A percentile compares a stretch with the other conserved stretches of the same genome.
These are phyloP conservation scores for Zarea fungicola DNA, from an alignment of 2,329 filamentous ascomycete genomes.

Conservation along the genomic window DNA sequence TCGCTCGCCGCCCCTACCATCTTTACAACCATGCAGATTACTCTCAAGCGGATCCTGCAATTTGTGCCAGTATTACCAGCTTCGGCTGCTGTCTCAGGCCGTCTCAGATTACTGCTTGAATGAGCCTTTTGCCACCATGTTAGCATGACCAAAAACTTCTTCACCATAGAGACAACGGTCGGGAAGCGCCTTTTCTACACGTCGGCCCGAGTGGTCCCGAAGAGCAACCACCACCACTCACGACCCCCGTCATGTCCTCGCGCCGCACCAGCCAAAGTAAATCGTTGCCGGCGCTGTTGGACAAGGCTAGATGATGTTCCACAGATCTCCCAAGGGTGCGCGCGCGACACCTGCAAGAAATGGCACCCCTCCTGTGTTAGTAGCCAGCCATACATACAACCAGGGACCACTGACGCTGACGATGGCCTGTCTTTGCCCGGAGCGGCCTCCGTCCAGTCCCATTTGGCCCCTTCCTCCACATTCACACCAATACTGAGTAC, in stretches of 20 bases:
- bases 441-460: background rate
- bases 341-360: constrained; percentile 7
- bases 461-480: background rate
- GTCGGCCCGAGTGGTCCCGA: background rate
- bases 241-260: background rate
- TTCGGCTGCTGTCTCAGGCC: constrained; percentile 17
- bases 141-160: background rate
- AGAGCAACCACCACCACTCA: background rate
- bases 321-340: constrained; percentile 29
- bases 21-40: too few relatives aligned
- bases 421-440: background rate
- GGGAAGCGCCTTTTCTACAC: background rate
- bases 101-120: constrained; percentile 21
- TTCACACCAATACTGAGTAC: too few relatives aligned
- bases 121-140: constrained; percentile 8
- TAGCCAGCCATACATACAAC: background rate
- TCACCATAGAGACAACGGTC: background rate
- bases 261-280: constrained; percentile 15
- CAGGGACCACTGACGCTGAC: too few relatives aligned
- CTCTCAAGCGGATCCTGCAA: background rate
- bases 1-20: too few relatives aligned
- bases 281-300: constrained; percentile 9
- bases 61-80: constrained; percentile 3
- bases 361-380: constrained; percentile 3
- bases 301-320: constrained; percentile 34